Base-by-base conservation (phyloP, 495 filamentous ascomycete genomes). In the Hypoxylon subgilvum region DNA sequence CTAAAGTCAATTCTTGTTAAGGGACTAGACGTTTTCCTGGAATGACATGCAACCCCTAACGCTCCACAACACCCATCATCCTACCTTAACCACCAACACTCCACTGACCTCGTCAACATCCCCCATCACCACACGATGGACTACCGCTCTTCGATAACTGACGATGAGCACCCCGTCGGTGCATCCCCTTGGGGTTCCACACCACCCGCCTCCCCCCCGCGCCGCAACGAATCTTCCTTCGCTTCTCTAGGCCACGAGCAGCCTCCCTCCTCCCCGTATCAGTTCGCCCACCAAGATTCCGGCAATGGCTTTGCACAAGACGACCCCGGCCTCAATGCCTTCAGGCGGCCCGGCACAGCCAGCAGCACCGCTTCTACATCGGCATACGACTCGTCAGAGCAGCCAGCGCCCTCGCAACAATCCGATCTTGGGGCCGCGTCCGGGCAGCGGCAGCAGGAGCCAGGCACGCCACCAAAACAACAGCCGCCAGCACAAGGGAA, bases 181-280 rank as follows among this genome's bases (percentile, higher is more conserved):
- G 69, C 82, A 30, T 92, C 89, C 6, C 90, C 91, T 14, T 96
- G 91, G 91, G 87, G 83, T 17, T 84, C 84, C 4, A 85, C 84
- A 2, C 83, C 81, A 6, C 67, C 69, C 9, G 69, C 78, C 9
- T 90, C 89, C 31, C 90, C 90, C 31, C 83, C 90, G 31, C 83
- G 85, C 65, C 79, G 81, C 62, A 79, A 80, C 57, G 76, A 83
- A 44, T 75, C 81, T 30, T 72, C 76, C 43, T 88, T 87, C 70
- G 73, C 74, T 59, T 69, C 73, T 68, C 31, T 63, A 53, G 62
- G 67, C 58, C 61, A 58, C 57, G 56, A 62, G 7, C 70, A 73
- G 1, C 48, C 66, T n/a, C 68, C 64, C 0, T 36, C 63, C 5
- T 65, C 69, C 12, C 66, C 74, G 1, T 75, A 72, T 63, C 68